Conservation (phyloP, 2,329 filamentous ascomycete species). For the Sporothrix variecibatus region DNA sequence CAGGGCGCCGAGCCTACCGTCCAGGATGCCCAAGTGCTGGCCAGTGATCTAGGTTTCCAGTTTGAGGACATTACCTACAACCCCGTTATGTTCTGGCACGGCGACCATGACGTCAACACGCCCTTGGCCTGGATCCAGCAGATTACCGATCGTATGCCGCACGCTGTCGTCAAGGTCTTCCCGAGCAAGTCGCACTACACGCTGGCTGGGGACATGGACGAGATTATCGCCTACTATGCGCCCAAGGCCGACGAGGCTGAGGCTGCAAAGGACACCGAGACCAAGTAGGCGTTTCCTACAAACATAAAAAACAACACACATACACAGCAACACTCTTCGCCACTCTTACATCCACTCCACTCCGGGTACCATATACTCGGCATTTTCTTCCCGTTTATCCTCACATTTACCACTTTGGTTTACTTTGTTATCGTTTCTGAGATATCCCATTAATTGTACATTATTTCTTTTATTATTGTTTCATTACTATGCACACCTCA, state of each 20-base stretch:
- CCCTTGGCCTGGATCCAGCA: constrained; percentile 41
- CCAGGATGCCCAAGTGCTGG: constrained; percentile 38
- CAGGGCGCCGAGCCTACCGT: constrained; percentile 36
- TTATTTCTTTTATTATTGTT: not conserved
- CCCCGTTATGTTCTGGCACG: constrained; percentile 40
- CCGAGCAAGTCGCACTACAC: constrained; percentile 38
- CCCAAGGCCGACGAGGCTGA: not conserved
- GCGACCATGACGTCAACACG: constrained; percentile 37
- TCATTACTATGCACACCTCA: not conserved
- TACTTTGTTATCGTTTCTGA: not conserved
- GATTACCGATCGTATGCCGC: constrained; percentile 41
- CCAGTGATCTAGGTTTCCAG: constrained; percentile 37
- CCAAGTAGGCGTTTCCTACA: not conserved
- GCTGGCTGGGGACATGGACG: constrained; percentile 23
- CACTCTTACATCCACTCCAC: not conserved
- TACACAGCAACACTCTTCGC: not conserved
- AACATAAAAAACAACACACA: not conserved
- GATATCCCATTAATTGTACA: constrained; percentile 2
- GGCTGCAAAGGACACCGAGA: not conserved
- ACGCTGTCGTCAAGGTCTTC: constrained; percentile 39
- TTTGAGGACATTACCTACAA: constrained; percentile 37
- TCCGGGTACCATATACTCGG: not conserved
- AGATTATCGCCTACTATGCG: constrained; percentile 25
- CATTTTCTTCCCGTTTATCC: not conserved
- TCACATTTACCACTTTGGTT: not conserved